Evolutionary conservation across 2,329 filamentous ascomycete genomes (phyloP).

Genomic region (Aspergillus fumigatus): DNA sequence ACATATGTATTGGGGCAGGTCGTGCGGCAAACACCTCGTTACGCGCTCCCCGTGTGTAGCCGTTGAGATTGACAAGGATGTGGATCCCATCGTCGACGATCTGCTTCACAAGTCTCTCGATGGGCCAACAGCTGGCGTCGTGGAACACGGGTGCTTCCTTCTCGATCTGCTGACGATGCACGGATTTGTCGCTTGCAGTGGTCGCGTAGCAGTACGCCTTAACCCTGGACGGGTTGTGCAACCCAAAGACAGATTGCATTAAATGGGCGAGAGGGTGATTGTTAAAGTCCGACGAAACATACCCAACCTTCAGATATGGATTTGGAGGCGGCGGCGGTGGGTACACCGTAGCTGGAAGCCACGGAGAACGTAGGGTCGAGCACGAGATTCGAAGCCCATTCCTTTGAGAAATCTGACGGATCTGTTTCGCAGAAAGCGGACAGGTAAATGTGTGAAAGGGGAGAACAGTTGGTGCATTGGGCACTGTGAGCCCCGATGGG

Average conservation of each 20-base stretch:
- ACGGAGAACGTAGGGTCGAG: constrained; percentile 78
- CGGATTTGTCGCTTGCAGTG: constrained; percentile 80
- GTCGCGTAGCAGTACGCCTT: constrained; percentile 95
- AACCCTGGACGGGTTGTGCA: constrained; percentile 70
- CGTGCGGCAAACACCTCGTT: constrained; percentile 97
- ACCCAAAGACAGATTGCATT: constrained; percentile 97
- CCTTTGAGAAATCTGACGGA: constrained; percentile 88
- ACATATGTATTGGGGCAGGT: constrained; percentile 96
- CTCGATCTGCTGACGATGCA: constrained; percentile 90
- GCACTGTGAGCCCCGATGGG: constrained; percentile 68
- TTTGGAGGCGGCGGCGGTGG: constrained; percentile 77
- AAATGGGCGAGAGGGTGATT: constrained; percentile 94
- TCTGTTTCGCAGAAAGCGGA: constrained; percentile 83
- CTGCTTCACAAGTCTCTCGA: constrained; percentile 78
- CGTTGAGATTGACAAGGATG: constrained; percentile 95
- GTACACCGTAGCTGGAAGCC: constrained; percentile 77
- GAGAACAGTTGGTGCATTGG: constrained; percentile 85
- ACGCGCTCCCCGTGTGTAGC: constrained; percentile 91
- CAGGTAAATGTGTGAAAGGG: constrained; percentile 98
- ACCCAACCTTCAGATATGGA: constrained; percentile 85
- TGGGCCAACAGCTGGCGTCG: constrained; percentile 81
- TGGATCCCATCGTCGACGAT: constrained; percentile 87
- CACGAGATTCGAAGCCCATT: constrained; percentile 92
- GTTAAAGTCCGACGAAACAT: constrained; percentile 97
- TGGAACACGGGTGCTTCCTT: constrained; percentile 84